Conservation (phyloP, 2,329 filamentous ascomycete species). For the Leptographium lundbergii region DNA sequence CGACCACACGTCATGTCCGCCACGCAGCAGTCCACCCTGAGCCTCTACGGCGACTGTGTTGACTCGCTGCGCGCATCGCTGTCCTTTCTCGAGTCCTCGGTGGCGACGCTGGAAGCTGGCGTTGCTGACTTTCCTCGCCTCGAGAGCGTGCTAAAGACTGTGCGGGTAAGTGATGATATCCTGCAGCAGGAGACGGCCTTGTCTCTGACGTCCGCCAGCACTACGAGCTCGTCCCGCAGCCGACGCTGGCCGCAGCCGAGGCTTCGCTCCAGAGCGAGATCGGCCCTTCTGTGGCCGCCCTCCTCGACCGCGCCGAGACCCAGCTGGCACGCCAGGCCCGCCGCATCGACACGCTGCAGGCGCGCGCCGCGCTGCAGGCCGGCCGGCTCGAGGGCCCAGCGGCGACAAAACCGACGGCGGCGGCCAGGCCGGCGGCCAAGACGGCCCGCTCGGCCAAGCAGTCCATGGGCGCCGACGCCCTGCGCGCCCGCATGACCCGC, state of each 20-base stretch:
- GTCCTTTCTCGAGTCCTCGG: conserved; percentile 46
- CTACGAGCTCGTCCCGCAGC: conserved; percentile 84
- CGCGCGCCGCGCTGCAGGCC: conserved; percentile 71
- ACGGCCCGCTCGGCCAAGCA: not conserved
- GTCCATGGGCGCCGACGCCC: conserved; percentile 22
- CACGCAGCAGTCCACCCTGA: not conserved
- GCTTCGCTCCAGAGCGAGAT: conserved; percentile 78
- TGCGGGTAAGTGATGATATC: conserved; percentile 34
- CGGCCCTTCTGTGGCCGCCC: conserved; percentile 67
- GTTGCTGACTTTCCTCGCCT: conserved; percentile 47
- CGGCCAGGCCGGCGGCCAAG: not conserved
- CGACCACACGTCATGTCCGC: not conserved
- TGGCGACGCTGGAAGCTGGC: conserved; percentile 41
- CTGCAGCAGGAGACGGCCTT: no score
- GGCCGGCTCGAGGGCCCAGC: conserved; percentile 39
- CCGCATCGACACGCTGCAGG: conserved; percentile 71
- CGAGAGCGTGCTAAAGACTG: conserved; percentile 40
- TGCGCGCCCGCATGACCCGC: conserved; percentile 47
- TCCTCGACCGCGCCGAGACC: conserved; percentile 70
- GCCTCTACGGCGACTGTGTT: conserved; percentile 43
- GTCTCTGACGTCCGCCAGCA: conserved; percentile 39
- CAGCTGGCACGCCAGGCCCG: conserved; percentile 74
- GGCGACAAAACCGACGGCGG: not conserved
- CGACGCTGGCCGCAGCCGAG: conserved; percentile 70
- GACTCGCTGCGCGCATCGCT: conserved; percentile 47